Percentiles rank a stretch among this genome's conserved stretches.
Evolutionary conservation across 352 stramenopile species (phyloP).

Genomic region (Aphanomyces euteiches): DNA sequence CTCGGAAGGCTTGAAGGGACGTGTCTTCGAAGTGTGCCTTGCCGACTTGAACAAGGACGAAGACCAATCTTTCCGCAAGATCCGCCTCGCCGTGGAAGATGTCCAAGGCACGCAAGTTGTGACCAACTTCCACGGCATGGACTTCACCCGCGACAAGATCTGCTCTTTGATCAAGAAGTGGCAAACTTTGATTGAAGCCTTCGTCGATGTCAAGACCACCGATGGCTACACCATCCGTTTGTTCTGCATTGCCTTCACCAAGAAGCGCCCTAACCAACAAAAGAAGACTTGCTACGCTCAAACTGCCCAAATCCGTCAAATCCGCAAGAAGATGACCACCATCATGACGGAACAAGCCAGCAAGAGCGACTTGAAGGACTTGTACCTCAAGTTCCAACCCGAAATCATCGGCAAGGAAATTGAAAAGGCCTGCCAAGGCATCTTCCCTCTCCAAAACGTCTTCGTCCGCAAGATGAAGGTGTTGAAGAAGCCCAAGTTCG

Average conservation of each 20-base stretch:
- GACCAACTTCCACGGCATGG: constrained; percentile 90
- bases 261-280: constrained; percentile 98
- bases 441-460: constrained; percentile 99
- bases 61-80: constrained; percentile 97
- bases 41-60: constrained; percentile 99
- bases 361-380: constrained; percentile 98
- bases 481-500: constrained; percentile 99
- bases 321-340: constrained; percentile 98
- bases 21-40: constrained; percentile 98
- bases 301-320: constrained; percentile 93
- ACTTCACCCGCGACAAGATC: constrained; percentile 98
- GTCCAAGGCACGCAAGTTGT: constrained; percentile 89
- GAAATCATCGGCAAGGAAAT: constrained; percentile 99
- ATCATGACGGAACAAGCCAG: constrained; percentile 97
- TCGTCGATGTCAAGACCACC: constrained; percentile 98
- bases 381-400: constrained; percentile 99
- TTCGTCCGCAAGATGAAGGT: constrained; percentile 99
- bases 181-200: constrained; percentile 98
- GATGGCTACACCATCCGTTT: constrained; percentile 99
- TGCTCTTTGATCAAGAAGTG: constrained; percentile 99
- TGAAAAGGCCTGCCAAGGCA: constrained; percentile 94
- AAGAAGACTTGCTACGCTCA: constrained; percentile 99
- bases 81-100: constrained; percentile 98
- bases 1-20: constrained; percentile 97
- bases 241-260: constrained; percentile 99